Conservation (phyloP, 257 asterid species). For the Cinchona pubescens region DNA sequence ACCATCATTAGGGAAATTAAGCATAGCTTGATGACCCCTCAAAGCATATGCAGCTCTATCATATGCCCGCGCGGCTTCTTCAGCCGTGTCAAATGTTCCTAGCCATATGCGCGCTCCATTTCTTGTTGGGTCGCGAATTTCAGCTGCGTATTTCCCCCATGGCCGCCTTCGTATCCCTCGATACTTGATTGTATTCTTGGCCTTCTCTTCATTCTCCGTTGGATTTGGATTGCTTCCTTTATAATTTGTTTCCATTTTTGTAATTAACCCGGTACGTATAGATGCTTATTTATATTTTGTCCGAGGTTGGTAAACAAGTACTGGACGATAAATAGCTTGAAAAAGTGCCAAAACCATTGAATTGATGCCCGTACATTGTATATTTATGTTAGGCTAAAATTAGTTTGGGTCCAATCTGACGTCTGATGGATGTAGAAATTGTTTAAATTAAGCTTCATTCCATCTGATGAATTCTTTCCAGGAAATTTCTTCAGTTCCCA, state of each 20-base stretch:
- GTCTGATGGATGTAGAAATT: slow-evolving; percentile 12
- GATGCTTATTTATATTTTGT: background rate
- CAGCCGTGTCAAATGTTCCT: slow-evolving; percentile 76
- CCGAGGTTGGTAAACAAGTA: background rate
- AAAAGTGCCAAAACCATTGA: background rate
- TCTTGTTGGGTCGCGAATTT: slow-evolving; percentile 67
- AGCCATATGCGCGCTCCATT: slow-evolving; percentile 80
- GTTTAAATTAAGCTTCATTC: background rate
- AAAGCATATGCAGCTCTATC: slow-evolving; percentile 78
- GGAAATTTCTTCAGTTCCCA: slow-evolving; percentile 15
- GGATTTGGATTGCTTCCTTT: background rate
- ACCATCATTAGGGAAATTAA: slow-evolving; percentile 73
- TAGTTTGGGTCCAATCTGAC: slow-evolving; percentile 17
- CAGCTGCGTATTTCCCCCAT: slow-evolving; percentile 91
- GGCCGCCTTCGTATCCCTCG: slow-evolving; percentile 78
- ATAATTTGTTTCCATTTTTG: background rate
- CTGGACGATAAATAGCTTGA: background rate
- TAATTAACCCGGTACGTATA: background rate
- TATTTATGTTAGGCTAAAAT: background rate
- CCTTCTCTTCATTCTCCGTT: slow-evolving; percentile 25
- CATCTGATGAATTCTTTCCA: background rate
- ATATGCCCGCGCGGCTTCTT: slow-evolving; percentile 80
- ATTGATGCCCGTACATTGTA: background rate
- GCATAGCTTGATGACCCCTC: slow-evolving; percentile 81
- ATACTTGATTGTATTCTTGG: slow-evolving; percentile 38